These are phyloP conservation scores for Rosa persica DNA, from an alignment of 306 rosid species.

Conservation along the genomic window DNA sequence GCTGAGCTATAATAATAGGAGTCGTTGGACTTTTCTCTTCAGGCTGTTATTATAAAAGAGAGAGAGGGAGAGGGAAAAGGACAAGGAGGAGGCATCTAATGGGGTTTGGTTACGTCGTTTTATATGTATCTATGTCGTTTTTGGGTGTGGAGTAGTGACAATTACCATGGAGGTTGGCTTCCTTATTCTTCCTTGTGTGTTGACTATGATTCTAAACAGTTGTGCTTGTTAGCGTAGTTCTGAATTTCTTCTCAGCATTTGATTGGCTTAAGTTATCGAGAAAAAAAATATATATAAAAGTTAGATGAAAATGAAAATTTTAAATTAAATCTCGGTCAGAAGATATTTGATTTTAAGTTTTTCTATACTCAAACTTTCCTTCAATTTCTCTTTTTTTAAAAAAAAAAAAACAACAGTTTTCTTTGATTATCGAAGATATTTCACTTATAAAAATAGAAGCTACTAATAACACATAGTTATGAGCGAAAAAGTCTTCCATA, in stretches of 20 bases:
- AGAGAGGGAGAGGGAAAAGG: not conserved
- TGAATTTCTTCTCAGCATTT: no score
- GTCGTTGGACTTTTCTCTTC: constrained; percentile 17
- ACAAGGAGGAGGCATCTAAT: constrained; percentile 11
- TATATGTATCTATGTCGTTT: not conserved
- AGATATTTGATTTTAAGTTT: no score
- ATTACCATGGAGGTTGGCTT: not conserved
- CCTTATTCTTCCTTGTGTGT: not conserved
- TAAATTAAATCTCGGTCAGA: no score
- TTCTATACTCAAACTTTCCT: no score
- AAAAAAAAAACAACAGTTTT: no score
- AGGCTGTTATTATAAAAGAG: not conserved
- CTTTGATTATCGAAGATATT: no score
- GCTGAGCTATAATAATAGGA: constrained; percentile 3
- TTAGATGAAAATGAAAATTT: no score
- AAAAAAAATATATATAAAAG: no score
- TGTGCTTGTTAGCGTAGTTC: no score
- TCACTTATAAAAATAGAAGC: no score
- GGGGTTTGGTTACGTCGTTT: not conserved
- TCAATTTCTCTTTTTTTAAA: no score
- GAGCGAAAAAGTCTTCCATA: not conserved
- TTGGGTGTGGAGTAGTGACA: not conserved
- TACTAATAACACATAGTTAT: not conserved
- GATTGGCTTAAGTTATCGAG: no score
- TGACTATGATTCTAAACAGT: not conserved